Conservation (phyloP, 371 early-diverging fungal species). For the Dinochytrium kinnereticum region DNA sequence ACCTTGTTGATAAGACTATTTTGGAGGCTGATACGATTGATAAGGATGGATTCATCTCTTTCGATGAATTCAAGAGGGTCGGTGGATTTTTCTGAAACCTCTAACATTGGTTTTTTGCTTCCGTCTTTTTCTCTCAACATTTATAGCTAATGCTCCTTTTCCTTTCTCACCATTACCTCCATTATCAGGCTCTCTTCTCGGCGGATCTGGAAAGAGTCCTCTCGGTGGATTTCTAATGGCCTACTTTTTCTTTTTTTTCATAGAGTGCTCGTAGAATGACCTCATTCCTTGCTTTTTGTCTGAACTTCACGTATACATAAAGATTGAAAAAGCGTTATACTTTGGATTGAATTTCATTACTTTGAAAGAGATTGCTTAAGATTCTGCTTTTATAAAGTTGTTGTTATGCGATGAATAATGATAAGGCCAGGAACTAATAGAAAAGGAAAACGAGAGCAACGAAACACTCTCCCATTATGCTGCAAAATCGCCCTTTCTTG, state of each 20-base stretch:
- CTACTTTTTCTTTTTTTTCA: neutral
- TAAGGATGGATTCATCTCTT: conserved; percentile 49
- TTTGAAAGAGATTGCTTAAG: no score
- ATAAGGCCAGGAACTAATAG: no score
- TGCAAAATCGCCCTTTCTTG: neutral
- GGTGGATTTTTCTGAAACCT: neutral
- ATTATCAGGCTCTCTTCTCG: conserved; percentile 40
- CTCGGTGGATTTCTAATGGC: conserved; percentile 41
- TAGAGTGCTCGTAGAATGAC: neutral
- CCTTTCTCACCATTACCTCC: neutral
- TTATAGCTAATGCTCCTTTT: neutral
- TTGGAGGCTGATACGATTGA: conserved; percentile 50
- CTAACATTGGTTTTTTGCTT: neutral
- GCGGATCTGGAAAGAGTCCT: conserved; percentile 46
- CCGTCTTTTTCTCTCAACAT: neutral
- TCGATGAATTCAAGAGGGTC: conserved; percentile 51
- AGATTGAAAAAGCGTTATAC: neutral
- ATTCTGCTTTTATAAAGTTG: no score
- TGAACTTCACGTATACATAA: neutral
- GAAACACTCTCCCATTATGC: neutral
- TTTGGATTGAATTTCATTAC: neutral
- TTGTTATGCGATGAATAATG: no score
- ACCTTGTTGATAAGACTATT: conserved; percentile 50
- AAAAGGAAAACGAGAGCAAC: no score
- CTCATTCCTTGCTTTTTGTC: neutral